Evolutionary conservation across 192 early-diverging fungal species (phyloP).

Genomic region (Coemansia sp.): DNA sequence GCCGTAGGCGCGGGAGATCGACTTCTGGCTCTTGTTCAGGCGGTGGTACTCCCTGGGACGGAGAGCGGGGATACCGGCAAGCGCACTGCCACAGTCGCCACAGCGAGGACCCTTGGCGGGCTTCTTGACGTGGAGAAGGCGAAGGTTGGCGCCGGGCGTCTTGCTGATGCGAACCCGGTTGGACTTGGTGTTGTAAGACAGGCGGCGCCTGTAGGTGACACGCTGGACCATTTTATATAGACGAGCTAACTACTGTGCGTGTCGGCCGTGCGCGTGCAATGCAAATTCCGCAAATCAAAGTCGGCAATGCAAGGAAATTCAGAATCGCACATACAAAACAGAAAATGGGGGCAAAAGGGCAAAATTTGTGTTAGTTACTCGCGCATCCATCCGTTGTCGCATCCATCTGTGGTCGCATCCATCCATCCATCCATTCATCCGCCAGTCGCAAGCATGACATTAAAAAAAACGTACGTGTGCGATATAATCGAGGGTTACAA

Average conservation of each 20-base stretch:
- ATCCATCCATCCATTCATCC: conserved; percentile 2
- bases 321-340: not conserved
- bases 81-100: conserved; percentile 91
- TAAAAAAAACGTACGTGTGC: too few species aligned
- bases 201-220: conserved; percentile 78
- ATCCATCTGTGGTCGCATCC: not conserved
- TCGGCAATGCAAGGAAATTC: not conserved
- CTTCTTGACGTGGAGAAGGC: conserved; percentile 90
- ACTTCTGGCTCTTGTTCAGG: conserved; percentile 90
- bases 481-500: too few species aligned
- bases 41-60: conserved; percentile 88
- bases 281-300: not conserved
- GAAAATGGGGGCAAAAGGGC: not conserved
- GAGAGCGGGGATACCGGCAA: conserved; percentile 89
- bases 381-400: not conserved
- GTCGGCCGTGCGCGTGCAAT: not conserved
- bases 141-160: conserved; percentile 86
- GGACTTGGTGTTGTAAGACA: conserved; percentile 90
- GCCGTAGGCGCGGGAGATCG: conserved; percentile 94
- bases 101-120: conserved; percentile 87
- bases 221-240: conserved; percentile 60
- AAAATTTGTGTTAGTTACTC: too few species aligned
- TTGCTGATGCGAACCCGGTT: conserved; percentile 75
- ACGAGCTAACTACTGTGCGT: conserved; percentile 20
- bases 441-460: too few species aligned